These are phyloP conservation scores for Coriaria nepalensis DNA, from an alignment of 306 rosid species.

Conservation along the genomic window DNA sequence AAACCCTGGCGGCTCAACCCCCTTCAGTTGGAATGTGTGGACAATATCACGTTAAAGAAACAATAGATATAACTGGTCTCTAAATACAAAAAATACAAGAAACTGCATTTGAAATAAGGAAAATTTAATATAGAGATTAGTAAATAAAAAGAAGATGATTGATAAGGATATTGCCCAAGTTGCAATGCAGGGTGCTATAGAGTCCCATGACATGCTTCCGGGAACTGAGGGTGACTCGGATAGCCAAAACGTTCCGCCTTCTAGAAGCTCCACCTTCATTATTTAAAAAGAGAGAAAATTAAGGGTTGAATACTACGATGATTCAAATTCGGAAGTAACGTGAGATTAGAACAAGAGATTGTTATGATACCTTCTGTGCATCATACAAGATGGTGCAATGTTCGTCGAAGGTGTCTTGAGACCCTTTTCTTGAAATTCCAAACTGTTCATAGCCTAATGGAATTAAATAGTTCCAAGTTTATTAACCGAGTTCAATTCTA, in stretches of 20 bases:
- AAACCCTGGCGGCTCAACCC: slow-evolving; percentile 94
- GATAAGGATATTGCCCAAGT: slow-evolving; percentile 98
- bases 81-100: not conserved
- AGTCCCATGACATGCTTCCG: slow-evolving; percentile 97
- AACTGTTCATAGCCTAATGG: slow-evolving; percentile 74
- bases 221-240: slow-evolving; percentile 97
- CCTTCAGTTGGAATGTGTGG: slow-evolving; percentile 98
- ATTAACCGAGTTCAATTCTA: not conserved
- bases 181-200: slow-evolving; percentile 75
- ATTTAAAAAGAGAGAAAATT: slow-evolving; percentile 1
- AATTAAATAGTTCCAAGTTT: slow-evolving; percentile 8
- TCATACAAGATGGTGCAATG: slow-evolving; percentile 92
- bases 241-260: slow-evolving; percentile 99
- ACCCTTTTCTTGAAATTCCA: slow-evolving; percentile 80
- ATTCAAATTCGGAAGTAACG: slow-evolving; percentile 3
- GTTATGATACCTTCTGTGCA: slow-evolving; percentile 55
- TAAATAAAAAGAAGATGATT: slow-evolving; percentile 8
- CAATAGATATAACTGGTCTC: slow-evolving; percentile 18
- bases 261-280: slow-evolving; percentile 77
- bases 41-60: slow-evolving; percentile 71
- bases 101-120: slow-evolving; percentile 5
- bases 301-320: not conserved
- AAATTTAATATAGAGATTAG: slow-evolving; percentile 9
- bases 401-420: slow-evolving; percentile 70
- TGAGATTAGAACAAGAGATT: slow-evolving; percentile 2